phyloP scores from a whole-genome alignment of 208 protist genomes.

The Trichomonas vaginalis region DNA sequence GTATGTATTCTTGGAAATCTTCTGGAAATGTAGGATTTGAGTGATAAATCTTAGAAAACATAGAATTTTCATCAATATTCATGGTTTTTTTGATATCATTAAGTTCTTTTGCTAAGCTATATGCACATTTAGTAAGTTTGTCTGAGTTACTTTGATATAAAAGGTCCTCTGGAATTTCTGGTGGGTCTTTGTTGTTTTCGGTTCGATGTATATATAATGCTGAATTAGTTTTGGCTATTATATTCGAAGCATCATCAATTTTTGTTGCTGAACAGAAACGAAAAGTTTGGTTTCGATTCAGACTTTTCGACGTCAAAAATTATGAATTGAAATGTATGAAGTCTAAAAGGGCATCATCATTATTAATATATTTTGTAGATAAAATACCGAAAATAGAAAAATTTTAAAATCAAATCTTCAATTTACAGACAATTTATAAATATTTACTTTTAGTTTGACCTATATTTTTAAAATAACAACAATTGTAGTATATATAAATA shows the following conservation, averaged over 20 bases:
- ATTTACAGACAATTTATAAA: too few species aligned
- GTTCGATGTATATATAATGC: neutral
- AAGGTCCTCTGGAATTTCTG: neutral
- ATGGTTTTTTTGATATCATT: neutral
- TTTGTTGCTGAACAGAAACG: neutral
- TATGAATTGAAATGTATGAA: too few species aligned
- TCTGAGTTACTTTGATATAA: neutral
- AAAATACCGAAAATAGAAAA: too few species aligned
- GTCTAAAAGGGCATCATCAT: too few species aligned
- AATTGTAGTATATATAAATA: too few species aligned
- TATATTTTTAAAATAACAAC: too few species aligned
- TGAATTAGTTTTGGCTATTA: neutral
- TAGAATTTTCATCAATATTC: neutral
- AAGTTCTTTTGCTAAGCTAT: neutral
- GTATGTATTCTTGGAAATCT: neutral
- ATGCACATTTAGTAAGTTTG: neutral
- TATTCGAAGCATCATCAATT: neutral
- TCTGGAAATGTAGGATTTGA: neutral
- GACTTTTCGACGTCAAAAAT: too few species aligned
- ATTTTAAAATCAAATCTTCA: too few species aligned
- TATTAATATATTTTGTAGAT: too few species aligned
- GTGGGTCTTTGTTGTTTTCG: neutral
- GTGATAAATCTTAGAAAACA: neutral
- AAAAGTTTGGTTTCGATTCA: neutral
- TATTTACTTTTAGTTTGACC: too few species aligned